These are phyloP conservation scores for Erythrophleum fordii DNA, from an alignment of 306 rosid genomes.

Conservation along the genomic window DNA sequence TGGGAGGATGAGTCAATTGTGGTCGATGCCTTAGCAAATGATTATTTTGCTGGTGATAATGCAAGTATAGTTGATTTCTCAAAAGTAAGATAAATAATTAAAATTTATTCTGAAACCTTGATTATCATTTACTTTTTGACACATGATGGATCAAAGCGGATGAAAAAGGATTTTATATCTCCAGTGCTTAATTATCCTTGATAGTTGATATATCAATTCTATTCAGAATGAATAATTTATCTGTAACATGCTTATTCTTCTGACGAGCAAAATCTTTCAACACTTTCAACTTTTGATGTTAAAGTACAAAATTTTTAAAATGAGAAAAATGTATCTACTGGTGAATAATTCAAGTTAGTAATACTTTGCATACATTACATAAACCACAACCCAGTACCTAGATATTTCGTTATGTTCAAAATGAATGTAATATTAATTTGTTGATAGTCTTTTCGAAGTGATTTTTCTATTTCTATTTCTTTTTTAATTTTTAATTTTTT, in stretches of 20 bases:
- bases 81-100: conserved; percentile 52
- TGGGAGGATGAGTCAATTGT: conserved; percentile 91
- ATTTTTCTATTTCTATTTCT: no score
- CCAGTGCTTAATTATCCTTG: neutral
- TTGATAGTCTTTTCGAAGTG: conserved; percentile 23
- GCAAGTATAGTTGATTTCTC: conserved; percentile 66
- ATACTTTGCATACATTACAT: neutral
- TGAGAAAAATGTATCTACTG: neutral
- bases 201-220: neutral
- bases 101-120: conserved; percentile 10
- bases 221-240: conserved; percentile 2
- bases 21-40: conserved; percentile 71
- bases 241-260: neutral
- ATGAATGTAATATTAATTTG: neutral
- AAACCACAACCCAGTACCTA: conserved; percentile 3
- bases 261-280: neutral
- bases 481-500: no score
- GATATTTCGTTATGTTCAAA: conserved; percentile 1
- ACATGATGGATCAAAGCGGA: neutral
- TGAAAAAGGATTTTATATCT: conserved; percentile 8
- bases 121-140: conserved; percentile 17
- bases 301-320: neutral
- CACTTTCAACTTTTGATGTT: neutral
- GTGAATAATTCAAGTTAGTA: neutral
- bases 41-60: conserved; percentile 76